Evolutionary conservation across 257 asterid species (phyloP).

Genomic region (Plectranthus barbatus): DNA sequence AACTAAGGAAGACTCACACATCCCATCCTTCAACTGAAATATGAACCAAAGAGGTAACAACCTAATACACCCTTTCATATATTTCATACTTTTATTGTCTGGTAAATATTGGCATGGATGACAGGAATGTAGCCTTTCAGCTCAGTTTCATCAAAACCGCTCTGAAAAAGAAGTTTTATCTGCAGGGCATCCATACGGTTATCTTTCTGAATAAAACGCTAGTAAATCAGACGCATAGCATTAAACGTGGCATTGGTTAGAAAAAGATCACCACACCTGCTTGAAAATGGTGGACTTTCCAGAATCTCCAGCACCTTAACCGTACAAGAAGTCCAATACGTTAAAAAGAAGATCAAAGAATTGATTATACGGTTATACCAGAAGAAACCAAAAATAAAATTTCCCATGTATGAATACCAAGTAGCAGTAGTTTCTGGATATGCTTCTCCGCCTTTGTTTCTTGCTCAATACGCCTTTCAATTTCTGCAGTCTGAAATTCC

Average conservation of each 20-base stretch:
- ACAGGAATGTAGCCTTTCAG: slow-evolving; percentile 82
- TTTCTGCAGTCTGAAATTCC: slow-evolving; percentile 75
- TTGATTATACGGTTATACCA: neutral
- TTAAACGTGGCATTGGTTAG: neutral
- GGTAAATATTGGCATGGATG: slow-evolving; percentile 98
- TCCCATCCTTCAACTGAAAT: slow-evolving; percentile 28
- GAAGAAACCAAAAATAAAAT: neutral
- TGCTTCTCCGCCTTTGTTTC: slow-evolving; percentile 96
- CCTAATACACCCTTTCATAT: slow-evolving; percentile 80
- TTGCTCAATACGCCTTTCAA: slow-evolving; percentile 93
- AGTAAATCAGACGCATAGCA: neutral
- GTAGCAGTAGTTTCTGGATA: slow-evolving; percentile 90
- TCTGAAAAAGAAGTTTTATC: slow-evolving; percentile 94
- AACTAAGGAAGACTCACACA: slow-evolving; percentile 13
- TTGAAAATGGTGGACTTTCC: slow-evolving; percentile 99
- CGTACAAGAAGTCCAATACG: slow-evolving; percentile 3
- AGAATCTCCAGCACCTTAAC: slow-evolving; percentile 90
- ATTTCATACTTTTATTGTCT: slow-evolving; percentile 97
- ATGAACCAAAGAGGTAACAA: slow-evolving; percentile 47
- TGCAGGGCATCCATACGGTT: slow-evolving; percentile 32
- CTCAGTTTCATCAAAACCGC: slow-evolving; percentile 95
- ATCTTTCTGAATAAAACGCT: slow-evolving; percentile 3
- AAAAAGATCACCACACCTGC: slow-evolving; percentile 60
- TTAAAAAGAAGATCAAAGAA: neutral
- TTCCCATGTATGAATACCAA: slow-evolving; percentile 43